These are phyloP conservation scores for Pseudogymnoascus sp. DNA, from an alignment of 2,329 filamentous ascomycete species.

Conservation along the genomic window DNA sequence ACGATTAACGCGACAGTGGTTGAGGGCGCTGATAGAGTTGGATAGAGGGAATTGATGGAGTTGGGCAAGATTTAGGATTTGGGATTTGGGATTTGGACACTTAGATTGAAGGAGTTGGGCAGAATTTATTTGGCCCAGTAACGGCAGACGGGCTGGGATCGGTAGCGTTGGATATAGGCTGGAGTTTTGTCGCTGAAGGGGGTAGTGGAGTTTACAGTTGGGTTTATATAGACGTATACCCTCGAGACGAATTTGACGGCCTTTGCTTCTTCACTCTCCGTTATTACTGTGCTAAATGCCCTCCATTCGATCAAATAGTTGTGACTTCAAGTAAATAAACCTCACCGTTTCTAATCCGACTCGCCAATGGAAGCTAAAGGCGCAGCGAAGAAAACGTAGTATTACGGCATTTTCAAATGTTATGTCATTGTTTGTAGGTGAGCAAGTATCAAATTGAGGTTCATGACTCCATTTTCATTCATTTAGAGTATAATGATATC, in stretches of 20 bases:
- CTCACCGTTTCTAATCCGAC: background rate
- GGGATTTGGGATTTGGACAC: background rate
- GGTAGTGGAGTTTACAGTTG: background rate
- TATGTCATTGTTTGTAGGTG: background rate
- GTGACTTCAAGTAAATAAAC: background rate
- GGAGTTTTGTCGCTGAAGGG: background rate
- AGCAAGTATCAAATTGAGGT: background rate
- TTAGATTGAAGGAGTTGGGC: slow-evolving; percentile 1
- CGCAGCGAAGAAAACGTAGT: no score
- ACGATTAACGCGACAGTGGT: background rate
- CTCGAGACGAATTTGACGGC: background rate
- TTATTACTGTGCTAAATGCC: background rate
- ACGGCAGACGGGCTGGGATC: background rate
- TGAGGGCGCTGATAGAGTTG: background rate
- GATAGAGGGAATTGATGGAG: background rate
- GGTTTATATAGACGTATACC: slow-evolving; percentile 1
- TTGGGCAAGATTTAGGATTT: background rate
- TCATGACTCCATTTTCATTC: background rate
- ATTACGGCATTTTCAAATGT: background rate
- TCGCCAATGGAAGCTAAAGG: background rate
- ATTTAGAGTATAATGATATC: background rate
- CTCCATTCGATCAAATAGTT: background rate
- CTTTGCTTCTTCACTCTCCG: background rate
- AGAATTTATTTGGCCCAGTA: background rate
- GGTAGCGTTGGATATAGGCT: background rate